A percentile compares a stretch with the other conserved stretches of the same genome.
phyloP scores from a whole-genome alignment of 352 stramenopile genomes.

The Pythium biforme region DNA sequence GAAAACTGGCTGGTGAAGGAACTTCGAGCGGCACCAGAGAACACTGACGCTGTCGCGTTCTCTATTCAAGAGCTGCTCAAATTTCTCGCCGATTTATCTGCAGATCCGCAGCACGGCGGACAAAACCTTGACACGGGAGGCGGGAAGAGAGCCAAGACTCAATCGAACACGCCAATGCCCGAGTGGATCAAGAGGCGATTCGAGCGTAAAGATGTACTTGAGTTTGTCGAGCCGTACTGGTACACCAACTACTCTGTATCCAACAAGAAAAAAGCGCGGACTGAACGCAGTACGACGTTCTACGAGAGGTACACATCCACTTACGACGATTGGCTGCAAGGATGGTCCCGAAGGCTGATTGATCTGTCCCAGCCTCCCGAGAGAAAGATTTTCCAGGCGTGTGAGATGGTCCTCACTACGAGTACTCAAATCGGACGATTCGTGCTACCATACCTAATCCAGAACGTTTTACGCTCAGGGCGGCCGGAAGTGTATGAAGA shows the following conservation, averaged over 20 bases:
- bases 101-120: slow-evolving; percentile 69
- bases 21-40: slow-evolving; percentile 78
- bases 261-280: slow-evolving; percentile 23
- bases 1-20: slow-evolving; percentile 83
- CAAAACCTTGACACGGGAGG: slow-evolving; percentile 31
- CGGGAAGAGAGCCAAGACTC: slow-evolving; percentile 8
- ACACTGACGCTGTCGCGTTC: slow-evolving; percentile 76
- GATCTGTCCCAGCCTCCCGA: slow-evolving; percentile 78
- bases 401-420: slow-evolving; percentile 52
- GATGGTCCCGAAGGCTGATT: slow-evolving; percentile 77
- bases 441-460: slow-evolving; percentile 81
- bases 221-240: slow-evolving; percentile 90
- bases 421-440: slow-evolving; percentile 78
- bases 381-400: slow-evolving; percentile 81
- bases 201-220: slow-evolving; percentile 78
- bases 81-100: slow-evolving; percentile 73
- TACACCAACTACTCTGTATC: slow-evolving; percentile 74
- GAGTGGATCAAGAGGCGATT: slow-evolving; percentile 87
- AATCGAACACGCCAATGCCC: slow-evolving; percentile 40
- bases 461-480: slow-evolving; percentile 80
- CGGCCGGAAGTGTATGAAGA: slow-evolving; percentile 59
- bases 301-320: slow-evolving; percentile 75
- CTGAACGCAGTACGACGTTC: slow-evolving; percentile 40
- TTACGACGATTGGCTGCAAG: slow-evolving; percentile 83
- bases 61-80: slow-evolving; percentile 87